Base-by-base conservation (phyloP, 1,139 yeast species). In the Kodamaea sp. region DNA sequence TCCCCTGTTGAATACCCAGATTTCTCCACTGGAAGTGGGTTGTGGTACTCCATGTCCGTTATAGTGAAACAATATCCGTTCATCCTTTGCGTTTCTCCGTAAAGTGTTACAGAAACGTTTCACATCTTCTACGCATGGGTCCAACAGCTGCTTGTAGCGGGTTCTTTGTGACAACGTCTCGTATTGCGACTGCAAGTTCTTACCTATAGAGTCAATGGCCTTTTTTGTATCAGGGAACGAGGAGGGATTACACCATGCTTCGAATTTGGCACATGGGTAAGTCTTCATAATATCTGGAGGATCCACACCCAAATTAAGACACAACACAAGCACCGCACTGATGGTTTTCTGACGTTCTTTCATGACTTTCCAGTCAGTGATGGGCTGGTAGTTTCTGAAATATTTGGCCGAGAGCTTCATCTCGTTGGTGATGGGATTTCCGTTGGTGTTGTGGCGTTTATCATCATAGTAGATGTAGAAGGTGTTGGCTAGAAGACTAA, bases 11-110 rank as follows among this genome's bases (percentile, higher is more conserved):
- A 92, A 92, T 11, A 94, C 97, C 99, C 99, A 92, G 15, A 92
- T 88, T 55, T 92, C 99, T n/a, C 99, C 99, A 35, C 90, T 80
- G 19, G 89, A 80, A 0, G 98, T 94, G 1, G 99, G 98, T 47
- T 89, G 89, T 0, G 99, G 99, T 2, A 92, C 99, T 12, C 99
- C 99, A 55, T 92, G 99, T 4, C 99, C 99, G 52, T 92, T 92
- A 57, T 94, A 92, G 57, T 94, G 98, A 59, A 92, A 92, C 34
- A 92, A 59, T 8, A 90, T 84, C 35, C 98, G 73, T 53, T 83
- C 90, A 43, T 92, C 97, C 53, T 92, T 86, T 4, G 97, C 96
- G 38, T 86, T 85, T 38, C 97, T 72, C 48, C 98, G 70, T 43
- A 92, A 65, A 1, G 95, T 84, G 48, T 87, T 85, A 56, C 97